phyloP scores from a whole-genome alignment of 2,329 filamentous ascomycete species.

The Fonsecaea erecta region DNA sequence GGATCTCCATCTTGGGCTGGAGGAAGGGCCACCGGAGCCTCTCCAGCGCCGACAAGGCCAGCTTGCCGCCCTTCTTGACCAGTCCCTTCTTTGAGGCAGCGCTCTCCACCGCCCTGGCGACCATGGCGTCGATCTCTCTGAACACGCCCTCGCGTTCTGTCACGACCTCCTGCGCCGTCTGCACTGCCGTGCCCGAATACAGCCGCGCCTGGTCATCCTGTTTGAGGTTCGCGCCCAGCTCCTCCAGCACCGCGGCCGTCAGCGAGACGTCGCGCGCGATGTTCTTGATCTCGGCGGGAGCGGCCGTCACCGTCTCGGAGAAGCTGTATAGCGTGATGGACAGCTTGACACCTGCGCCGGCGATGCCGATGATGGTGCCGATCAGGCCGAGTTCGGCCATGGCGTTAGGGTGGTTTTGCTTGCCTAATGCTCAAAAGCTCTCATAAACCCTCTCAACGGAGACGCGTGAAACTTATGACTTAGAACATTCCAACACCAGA shows the following conservation, averaged over 20 bases:
- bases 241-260: slow-evolving; percentile 39
- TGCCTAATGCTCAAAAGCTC: too few species aligned
- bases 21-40: slow-evolving; percentile 36
- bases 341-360: slow-evolving; percentile 18
- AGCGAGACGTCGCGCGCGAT: slow-evolving; percentile 41
- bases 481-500: too few species aligned
- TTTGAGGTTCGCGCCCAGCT: slow-evolving; percentile 38
- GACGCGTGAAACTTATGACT: not conserved
- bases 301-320: slow-evolving; percentile 23
- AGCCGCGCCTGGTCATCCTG: slow-evolving; percentile 37
- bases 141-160: slow-evolving; percentile 40
- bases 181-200: slow-evolving; percentile 32
- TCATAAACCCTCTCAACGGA: not conserved
- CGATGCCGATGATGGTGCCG: slow-evolving; percentile 16
- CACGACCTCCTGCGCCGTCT: slow-evolving; percentile 30
- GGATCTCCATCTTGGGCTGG: slow-evolving; percentile 38
- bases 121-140: slow-evolving; percentile 34
- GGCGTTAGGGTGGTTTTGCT: not conserved
- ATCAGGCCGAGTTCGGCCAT: slow-evolving; percentile 22
- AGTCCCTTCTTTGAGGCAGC: slow-evolving; percentile 8
- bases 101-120: slow-evolving; percentile 30
- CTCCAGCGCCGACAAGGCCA: slow-evolving; percentile 17
- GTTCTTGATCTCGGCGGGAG: slow-evolving; percentile 12
- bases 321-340: slow-evolving; percentile 23
- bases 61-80: slow-evolving; percentile 18